Conservation (phyloP, 306 rosid species). For the barrel medic (Medicago truncatula) region DNA sequence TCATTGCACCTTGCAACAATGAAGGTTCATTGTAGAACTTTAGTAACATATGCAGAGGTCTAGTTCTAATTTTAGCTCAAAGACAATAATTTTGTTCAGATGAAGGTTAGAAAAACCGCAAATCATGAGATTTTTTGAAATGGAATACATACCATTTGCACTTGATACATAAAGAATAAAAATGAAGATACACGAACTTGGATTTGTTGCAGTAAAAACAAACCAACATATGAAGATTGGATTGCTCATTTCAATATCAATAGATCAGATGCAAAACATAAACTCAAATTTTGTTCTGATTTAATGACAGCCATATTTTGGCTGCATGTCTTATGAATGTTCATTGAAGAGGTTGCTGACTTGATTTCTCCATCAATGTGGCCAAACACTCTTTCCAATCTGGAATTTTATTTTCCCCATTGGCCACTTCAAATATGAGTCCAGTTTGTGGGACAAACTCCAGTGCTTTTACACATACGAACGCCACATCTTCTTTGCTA, state of each 20-base stretch:
- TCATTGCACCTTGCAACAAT: too few relatives aligned
- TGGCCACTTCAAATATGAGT: conserved; percentile 78
- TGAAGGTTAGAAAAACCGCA: background rate
- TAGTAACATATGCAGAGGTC: background rate
- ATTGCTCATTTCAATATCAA: background rate
- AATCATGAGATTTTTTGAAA: background rate
- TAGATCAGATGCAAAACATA: background rate
- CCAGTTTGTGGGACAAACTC: conserved; percentile 68
- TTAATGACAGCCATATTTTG: background rate
- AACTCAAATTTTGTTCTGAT: conserved; percentile 5
- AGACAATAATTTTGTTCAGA: background rate
- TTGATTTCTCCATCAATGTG: conserved; percentile 61
- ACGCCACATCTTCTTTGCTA: conserved; percentile 92
- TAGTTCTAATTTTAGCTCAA: background rate
- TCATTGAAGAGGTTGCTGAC: conserved; percentile 49
- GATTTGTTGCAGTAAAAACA: background rate
- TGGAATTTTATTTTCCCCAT: conserved; percentile 75
- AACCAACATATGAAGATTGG: background rate
- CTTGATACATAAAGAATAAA: too few relatives aligned
- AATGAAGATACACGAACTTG: background rate
- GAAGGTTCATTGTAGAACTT: too few relatives aligned
- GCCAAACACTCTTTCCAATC: conserved; percentile 74
- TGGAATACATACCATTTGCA: background rate
- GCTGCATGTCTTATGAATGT: conserved; percentile 8
- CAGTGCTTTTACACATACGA: conserved; percentile 83